These are phyloP conservation scores for Picea sitchensis DNA, from an alignment of 75 land plant species.

Conservation along the genomic window DNA sequence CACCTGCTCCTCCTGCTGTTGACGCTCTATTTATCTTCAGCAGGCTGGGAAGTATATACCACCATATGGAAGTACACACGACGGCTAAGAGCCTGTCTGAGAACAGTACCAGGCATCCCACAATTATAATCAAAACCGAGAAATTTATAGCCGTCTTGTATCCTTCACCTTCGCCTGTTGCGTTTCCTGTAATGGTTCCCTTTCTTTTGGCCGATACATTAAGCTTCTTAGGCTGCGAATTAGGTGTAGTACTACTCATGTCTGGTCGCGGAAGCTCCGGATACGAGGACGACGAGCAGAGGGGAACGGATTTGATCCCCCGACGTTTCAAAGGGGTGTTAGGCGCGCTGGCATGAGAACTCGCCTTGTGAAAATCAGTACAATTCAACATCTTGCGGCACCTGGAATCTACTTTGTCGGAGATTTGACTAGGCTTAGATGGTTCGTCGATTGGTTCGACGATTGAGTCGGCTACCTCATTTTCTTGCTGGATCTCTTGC, in stretches of 20 bases:
- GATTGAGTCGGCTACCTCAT: background rate
- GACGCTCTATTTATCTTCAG: no score
- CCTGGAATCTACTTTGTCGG: background rate
- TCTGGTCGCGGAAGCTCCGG: no score
- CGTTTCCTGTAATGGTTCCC: no score
- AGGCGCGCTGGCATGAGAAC: background rate
- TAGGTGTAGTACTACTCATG: no score
- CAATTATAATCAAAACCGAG: background rate
- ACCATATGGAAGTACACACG: conserved; percentile 4
- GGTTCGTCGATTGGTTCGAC: background rate
- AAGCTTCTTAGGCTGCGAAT: no score
- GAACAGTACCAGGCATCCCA: background rate
- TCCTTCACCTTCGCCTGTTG: background rate
- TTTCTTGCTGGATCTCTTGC: background rate
- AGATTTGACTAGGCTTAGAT: background rate
- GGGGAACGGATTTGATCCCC: no score
- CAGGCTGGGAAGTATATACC: background rate
- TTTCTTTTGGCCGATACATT: no score
- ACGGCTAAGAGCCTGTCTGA: background rate
- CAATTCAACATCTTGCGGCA: background rate
- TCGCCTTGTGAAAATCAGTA: background rate
- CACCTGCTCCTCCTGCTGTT: no score
- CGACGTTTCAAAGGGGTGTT: background rate
- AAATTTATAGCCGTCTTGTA: background rate
- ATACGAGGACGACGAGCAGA: no score